Base-by-base conservation (phyloP, 2,329 filamentous ascomycete species). In the Blumeria graminis region DNA sequence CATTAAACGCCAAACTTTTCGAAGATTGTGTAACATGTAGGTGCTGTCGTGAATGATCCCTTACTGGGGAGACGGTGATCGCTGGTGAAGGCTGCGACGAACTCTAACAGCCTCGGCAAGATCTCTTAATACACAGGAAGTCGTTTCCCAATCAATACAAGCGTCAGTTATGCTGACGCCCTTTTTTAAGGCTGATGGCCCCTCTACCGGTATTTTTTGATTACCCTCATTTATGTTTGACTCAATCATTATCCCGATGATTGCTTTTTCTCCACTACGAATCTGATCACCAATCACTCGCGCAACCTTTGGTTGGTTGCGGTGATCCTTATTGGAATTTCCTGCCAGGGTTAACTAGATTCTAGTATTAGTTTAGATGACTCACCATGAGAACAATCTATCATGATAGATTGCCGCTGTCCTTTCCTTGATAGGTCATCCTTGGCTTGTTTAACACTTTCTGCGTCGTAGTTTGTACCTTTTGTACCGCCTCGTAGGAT, bases 211-310 rank as follows among this genome's bases (percentile, higher is more conserved):
- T 3, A 95, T 86, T 70, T 95, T 95, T 69, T 98, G 92, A 70
- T 76, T 85, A 62, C 85, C 89, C 72, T 95, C 90, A 65, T 90
- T 84, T 71, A 96, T 93, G 70, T 96, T 86, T 70, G 86, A 93
- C 74, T 98, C 92, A 65, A 98, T 94, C 92, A 98, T 98, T 58
- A 96, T 86, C 65, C 92, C 92, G 80, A 95, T 90, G 66, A 98
- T 92, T 53, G 75, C 83, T 22, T 63, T 58, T 72, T 96, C 90
- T 38, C 92, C 92, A 57, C 76, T 78, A 56, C 82, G 76, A 58
- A 98, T 85, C 71, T 98, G 92, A 65, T 85, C 81, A 1, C 86
- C 88, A 57, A 98, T 69, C 10, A 75, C 77, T 55, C 80, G 81
- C 3, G 88, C 89, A 18, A 98, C 92, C 75, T 90, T 88, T 62